Percentiles rank a stretch among this genome's conserved stretches.
These are phyloP conservation scores for Talaromyces atroroseus DNA, from an alignment of 2,329 filamentous ascomycete species.

Conservation along the genomic window DNA sequence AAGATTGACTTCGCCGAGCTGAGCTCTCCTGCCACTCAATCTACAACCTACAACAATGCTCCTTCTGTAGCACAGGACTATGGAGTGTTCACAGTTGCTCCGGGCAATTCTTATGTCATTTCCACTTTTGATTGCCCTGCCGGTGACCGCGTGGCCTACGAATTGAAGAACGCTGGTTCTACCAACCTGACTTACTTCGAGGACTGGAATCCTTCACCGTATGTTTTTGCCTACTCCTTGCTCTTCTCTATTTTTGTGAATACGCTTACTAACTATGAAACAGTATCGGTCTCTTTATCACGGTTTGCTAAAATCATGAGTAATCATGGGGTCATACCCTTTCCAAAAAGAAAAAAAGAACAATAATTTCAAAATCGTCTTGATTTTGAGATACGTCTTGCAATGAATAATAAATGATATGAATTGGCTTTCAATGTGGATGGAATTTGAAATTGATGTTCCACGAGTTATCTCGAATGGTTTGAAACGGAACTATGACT, in stretches of 20 bases:
- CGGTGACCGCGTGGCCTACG: constrained; percentile 48
- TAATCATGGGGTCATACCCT: not conserved
- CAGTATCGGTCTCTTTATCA: constrained; percentile 40
- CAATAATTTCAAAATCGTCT: not conserved
- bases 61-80: constrained; percentile 46
- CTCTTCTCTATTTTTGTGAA: constrained; percentile 14
- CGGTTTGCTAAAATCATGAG: constrained; percentile 28
- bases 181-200: constrained; percentile 59
- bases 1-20: constrained; percentile 50
- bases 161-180: constrained; percentile 47
- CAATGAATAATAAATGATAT: not conserved
- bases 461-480: not conserved
- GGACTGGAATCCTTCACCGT: constrained; percentile 54
- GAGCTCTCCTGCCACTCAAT: constrained; percentile 37
- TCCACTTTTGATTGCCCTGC: constrained; percentile 51
- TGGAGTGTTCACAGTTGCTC: constrained; percentile 42
- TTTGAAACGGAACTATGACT: not conserved
- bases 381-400: not conserved
- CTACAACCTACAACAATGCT: constrained; percentile 52
- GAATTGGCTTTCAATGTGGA: not conserved
- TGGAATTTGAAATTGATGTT: not conserved
- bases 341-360: not conserved
- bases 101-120: constrained; percentile 53
- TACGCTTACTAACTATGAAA: not conserved
- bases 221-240: constrained; percentile 19